Percentiles rank a stretch among this genome's conserved stretches.
These are phyloP conservation scores for Echeveria elegans DNA, from an alignment of 164 flowering plant genomes.

Conservation along the genomic window DNA sequence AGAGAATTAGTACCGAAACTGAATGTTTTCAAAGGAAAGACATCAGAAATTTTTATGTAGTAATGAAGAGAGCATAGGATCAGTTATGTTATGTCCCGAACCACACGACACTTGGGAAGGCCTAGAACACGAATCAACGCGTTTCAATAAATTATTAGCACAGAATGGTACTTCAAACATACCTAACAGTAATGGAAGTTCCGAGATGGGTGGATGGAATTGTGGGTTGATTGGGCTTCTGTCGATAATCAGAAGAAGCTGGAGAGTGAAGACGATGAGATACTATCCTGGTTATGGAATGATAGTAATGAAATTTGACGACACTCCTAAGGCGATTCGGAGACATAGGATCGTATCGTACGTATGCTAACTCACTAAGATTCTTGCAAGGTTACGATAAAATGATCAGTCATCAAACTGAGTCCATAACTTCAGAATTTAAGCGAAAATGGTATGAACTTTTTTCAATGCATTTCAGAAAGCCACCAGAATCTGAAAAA, in stretches of 20 bases:
- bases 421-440: no score
- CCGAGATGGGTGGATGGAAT: not conserved
- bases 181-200: not conserved
- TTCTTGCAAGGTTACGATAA: not conserved
- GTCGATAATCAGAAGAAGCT: not conserved
- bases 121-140: not conserved
- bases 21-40: no score
- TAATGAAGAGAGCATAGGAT: slow-evolving; percentile 1
- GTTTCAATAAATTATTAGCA: not conserved
- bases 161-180: not conserved
- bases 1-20: no score
- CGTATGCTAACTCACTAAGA: not conserved
- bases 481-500: no score
- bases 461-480: no score
- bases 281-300: not conserved
- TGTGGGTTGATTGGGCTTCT: not conserved
- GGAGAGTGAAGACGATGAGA: not conserved
- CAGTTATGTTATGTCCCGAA: not conserved
- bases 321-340: not conserved
- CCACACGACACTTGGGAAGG: not conserved
- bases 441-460: no score
- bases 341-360: not conserved
- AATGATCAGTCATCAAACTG: no score
- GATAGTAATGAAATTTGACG: not conserved
- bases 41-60: not conserved